Evolutionary conservation across 768 basidiomycete genomes (phyloP), one percentile per base, ranked within the genome.

Genomic region (Phlebiopsis flavidoalba): DNA sequence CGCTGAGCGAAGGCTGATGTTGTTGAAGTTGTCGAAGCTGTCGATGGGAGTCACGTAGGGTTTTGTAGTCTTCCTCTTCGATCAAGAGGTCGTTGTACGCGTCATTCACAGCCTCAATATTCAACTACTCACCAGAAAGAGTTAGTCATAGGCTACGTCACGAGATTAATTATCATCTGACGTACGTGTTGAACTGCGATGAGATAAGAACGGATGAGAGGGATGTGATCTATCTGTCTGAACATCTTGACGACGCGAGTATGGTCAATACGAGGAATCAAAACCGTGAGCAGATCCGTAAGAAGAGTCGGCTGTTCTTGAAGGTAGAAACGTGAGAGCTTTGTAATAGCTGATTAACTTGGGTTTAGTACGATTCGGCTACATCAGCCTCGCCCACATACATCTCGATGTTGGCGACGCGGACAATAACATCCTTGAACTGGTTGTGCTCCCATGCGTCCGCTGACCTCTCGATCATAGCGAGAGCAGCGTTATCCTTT

Each of bases 381-480:
- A 12, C 10, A 8, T 33, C 21, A 35, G 5, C 21, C 5, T 45
- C 53, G 58, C 11, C 31, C 24, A 66, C 85, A 61, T 73, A 91
- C 91, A 99, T 98, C 77, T 99, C 97, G 63, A 98, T 85, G 69
- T 99, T 99, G 52, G 97, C 96, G 21, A 91, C 95, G 61, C 95
- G 91, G 70, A 98, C 92, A 58, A 97, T 83, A 60, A 97, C 88
- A 67, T 98, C 97, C 82, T 98, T 98, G 87, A 99, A 99, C 73
- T 98, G 96, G 69, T 93, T 95, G 77, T 99, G 97, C 60, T 99
- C 97, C 95, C 95, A 99, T 53, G 95, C 94, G 74, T 97, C 94
- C n/a, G 93, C 84, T 1, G 97, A 92, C 19, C 95, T 89, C 73
- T 99, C 97, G 72, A 98, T 98, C 95, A 98, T 99, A 4, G 95